Conservation (phyloP, 371 early-diverging fungal species). For the Funneliformis caledonium region DNA sequence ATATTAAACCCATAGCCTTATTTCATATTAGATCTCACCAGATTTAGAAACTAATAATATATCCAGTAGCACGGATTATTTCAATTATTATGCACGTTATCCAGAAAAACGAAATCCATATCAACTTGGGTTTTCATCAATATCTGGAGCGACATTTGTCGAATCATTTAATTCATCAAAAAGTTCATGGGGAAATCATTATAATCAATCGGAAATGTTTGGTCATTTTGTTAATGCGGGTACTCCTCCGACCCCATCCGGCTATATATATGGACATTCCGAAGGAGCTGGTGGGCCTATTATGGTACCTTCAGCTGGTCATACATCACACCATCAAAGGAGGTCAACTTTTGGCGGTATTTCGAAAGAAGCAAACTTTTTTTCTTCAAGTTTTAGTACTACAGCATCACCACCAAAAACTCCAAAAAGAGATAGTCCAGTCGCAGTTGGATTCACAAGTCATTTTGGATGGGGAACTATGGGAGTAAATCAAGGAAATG, state of each 20-base stretch:
- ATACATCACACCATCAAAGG: constrained; percentile 41
- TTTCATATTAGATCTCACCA: not conserved
- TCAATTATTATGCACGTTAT: constrained; percentile 14
- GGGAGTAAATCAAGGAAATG: constrained; percentile 8
- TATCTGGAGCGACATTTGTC: not conserved
- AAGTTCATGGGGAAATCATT: not conserved
- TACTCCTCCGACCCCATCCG: constrained; percentile 25
- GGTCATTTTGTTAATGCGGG: not conserved
- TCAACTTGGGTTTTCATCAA: not conserved
- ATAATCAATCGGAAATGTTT: not conserved
- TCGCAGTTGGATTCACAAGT: not conserved
- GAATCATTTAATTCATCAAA: constrained; percentile 25
- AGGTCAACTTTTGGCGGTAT: constrained; percentile 51
- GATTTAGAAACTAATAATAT: constrained; percentile 3
- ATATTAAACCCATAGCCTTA: not conserved
- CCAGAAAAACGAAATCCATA: constrained; percentile 21
- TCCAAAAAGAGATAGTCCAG: constrained; percentile 30
- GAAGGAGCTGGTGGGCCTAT: not conserved
- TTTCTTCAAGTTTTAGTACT: constrained; percentile 49
- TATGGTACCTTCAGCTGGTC: constrained; percentile 27
- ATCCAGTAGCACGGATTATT: constrained; percentile 21
- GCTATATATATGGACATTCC: not conserved
- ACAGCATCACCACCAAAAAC: constrained; percentile 42
- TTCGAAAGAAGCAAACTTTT: constrained; percentile 45
- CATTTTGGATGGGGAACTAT: constrained; percentile 11